These are phyloP conservation scores for Penicillium decumbens DNA, from an alignment of 2,329 filamentous ascomycete species.

Conservation along the genomic window DNA sequence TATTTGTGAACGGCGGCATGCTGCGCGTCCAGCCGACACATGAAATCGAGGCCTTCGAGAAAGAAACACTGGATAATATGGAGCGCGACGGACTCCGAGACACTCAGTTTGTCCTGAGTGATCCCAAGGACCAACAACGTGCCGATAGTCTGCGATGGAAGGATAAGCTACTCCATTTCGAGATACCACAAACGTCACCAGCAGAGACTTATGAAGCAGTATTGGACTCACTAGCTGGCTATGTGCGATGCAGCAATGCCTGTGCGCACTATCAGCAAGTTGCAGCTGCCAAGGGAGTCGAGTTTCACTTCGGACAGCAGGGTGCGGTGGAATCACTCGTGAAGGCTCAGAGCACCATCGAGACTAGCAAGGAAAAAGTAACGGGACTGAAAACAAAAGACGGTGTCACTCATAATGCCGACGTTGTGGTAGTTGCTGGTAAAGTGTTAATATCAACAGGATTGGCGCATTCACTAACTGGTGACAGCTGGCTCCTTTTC, in stretches of 20 bases:
- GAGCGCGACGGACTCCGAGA: slow-evolving; percentile 14
- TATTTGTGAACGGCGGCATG: slow-evolving; percentile 18
- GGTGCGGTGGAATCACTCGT: slow-evolving; percentile 25
- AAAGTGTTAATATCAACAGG: neutral
- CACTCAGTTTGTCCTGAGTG: slow-evolving; percentile 16
- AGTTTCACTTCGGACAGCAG: slow-evolving; percentile 25
- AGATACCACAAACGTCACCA: slow-evolving; percentile 8
- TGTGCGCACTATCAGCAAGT: slow-evolving; percentile 15
- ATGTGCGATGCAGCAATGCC: slow-evolving; percentile 14
- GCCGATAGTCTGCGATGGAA: slow-evolving; percentile 13
- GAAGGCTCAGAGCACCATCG: slow-evolving; percentile 7
- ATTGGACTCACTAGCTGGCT: slow-evolving; percentile 13
- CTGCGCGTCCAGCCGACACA: slow-evolving; percentile 16
- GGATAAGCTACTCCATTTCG: slow-evolving; percentile 14
- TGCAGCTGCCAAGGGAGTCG: slow-evolving; percentile 23
- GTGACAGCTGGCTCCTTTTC: slow-evolving; percentile 31
- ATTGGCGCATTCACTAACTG: neutral
- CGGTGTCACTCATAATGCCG: slow-evolving; percentile 15
- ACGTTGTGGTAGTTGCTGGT: slow-evolving; percentile 27
- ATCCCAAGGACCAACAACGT: slow-evolving; percentile 11
- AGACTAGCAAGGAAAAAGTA: slow-evolving; percentile 8
- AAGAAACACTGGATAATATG: slow-evolving; percentile 17
- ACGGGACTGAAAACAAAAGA: slow-evolving; percentile 21
- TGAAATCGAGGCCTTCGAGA: slow-evolving; percentile 9
- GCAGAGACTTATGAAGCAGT: slow-evolving; percentile 11